phyloP scores from a whole-genome alignment of 2,329 filamentous ascomycete species.

The Nothophoma quercina region DNA sequence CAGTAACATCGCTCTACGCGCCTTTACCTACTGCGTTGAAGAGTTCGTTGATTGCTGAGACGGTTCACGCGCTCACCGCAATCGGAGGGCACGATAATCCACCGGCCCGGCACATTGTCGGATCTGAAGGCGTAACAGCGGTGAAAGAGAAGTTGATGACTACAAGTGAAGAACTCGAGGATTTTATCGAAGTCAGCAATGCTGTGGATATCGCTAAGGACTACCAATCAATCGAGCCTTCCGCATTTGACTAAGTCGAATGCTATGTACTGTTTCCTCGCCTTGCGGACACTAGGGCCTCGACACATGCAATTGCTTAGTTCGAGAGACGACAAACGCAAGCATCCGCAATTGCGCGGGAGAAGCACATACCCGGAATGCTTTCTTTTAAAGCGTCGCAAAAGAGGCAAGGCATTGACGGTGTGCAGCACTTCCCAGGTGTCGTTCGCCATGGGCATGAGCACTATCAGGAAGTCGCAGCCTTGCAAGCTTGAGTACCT shows the following conservation, averaged over 20 bases:
- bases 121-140: slow-evolving; percentile 82
- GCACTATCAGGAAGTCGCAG: no score
- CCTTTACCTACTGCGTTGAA: slow-evolving; percentile 71
- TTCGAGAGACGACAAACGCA: no score
- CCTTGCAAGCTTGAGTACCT: background rate
- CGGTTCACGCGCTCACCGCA: slow-evolving; percentile 86
- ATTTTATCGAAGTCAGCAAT: slow-evolving; percentile 89
- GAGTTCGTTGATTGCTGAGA: slow-evolving; percentile 82
- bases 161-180: slow-evolving; percentile 93
- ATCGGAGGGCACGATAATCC: slow-evolving; percentile 97
- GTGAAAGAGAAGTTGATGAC: slow-evolving; percentile 98
- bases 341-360: no score
- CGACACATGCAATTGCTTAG: no score
- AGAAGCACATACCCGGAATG: no score
- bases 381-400: no score
- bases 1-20: slow-evolving; percentile 75
- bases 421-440: no score
- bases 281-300: background rate
- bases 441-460: no score
- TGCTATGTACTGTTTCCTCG: background rate
- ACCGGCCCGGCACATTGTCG: slow-evolving; percentile 91
- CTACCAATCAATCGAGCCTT: slow-evolving; percentile 13
- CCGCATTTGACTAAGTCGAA: slow-evolving; percentile 2
- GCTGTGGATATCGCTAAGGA: slow-evolving; percentile 73
- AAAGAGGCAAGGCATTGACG: no score